Evolutionary conservation across 352 stramenopile species (phyloP), one percentile per base, ranked within the genome.

Genomic region (Pythium sukuiense): DNA sequence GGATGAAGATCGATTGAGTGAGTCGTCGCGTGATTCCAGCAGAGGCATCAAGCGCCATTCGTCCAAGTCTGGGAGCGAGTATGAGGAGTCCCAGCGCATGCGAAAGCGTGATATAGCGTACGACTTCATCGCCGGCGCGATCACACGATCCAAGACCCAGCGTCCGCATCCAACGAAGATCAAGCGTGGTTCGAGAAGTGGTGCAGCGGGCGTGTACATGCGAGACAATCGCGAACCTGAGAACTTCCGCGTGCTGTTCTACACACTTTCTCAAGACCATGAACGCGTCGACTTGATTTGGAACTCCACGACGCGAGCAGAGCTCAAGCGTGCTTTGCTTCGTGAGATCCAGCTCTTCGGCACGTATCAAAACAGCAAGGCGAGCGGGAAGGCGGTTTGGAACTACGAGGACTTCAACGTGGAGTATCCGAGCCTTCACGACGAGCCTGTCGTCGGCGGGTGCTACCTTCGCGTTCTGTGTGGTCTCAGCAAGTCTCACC

Each of bases 361-460:
- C 7, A 77, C 88, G 43, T 89, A 93, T 20, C 83, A 92, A 55
- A 83, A 79, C 39, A 87, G 71, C n/a, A 71, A 76, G 18, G 83
- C 76, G 2, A 73, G 66, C 45, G 84, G 89, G 55, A 87, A 91
- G 59, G 87, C 95, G 33, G 78, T 93, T 16, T 99, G 96, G 96
- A 99, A 99, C 69, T 95, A 97, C 63, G 91, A 98, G 74, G 93
- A 99, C 73, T 99, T 98, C 61, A 66, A 59, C 14, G 91, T 99
- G 13, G 69, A 86, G 1, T 99, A 98, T 71, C 61, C 82, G 27
- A 98, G 88, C 32, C 73, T 99, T 7, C 70, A 76, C 13, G 73
- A 86, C 26, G 94, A 98, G 71, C 65, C 97, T 2, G 67, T 89
- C 26, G 92, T 98, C 32, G 94, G 91, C 27, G 90, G 81, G 26